A percentile compares a stretch with the other conserved stretches of the same genome.
These are phyloP conservation scores for Parathielavia hyrcaniae DNA, from an alignment of 495 filamentous ascomycete species.

Conservation along the genomic window DNA sequence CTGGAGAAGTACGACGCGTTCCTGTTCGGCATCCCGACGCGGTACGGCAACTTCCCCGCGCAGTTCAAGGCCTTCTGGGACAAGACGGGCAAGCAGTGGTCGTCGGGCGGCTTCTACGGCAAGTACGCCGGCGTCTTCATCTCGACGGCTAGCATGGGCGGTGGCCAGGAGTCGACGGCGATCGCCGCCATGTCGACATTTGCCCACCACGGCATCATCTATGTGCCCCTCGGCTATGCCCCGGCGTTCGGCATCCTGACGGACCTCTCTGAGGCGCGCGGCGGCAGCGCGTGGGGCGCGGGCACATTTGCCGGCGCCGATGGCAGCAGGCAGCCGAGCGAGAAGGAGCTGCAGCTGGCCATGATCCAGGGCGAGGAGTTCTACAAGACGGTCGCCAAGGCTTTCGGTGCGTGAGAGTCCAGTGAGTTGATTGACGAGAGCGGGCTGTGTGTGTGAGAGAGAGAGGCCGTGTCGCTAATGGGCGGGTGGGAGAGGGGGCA, in stretches of 20 bases:
- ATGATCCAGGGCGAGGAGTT: slow-evolving; percentile 78
- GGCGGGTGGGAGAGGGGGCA: slow-evolving; percentile 14
- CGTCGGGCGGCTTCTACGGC: slow-evolving; percentile 67
- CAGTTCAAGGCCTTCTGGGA: slow-evolving; percentile 95
- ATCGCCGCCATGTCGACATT: slow-evolving; percentile 80
- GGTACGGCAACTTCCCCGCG: slow-evolving; percentile 95
- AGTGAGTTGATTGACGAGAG: slow-evolving; percentile 54
- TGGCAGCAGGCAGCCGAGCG: slow-evolving; percentile 73
- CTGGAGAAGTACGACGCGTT: slow-evolving; percentile 83
- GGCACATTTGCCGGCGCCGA: slow-evolving; percentile 80
- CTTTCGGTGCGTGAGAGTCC: slow-evolving; percentile 67
- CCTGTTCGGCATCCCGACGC: slow-evolving; percentile 94
- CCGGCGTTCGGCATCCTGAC: slow-evolving; percentile 62
- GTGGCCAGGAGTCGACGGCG: slow-evolving; percentile 88
- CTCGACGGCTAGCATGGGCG: slow-evolving; percentile 71
- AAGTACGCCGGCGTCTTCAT: slow-evolving; percentile 94
- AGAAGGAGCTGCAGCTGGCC: slow-evolving; percentile 70
- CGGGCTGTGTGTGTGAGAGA: no score
- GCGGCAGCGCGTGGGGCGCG: slow-evolving; percentile 88
- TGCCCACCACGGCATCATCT: slow-evolving; percentile 90
- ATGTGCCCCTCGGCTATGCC: slow-evolving; percentile 89
- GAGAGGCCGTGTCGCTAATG: slow-evolving; percentile 22
- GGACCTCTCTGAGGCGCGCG: slow-evolving; percentile 69
- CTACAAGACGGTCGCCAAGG: slow-evolving; percentile 70
- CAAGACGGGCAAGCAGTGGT: slow-evolving; percentile 68